These are phyloP conservation scores for Penicillium sp. DNA, from an alignment of 2,329 filamentous ascomycete species.

Conservation along the genomic window DNA sequence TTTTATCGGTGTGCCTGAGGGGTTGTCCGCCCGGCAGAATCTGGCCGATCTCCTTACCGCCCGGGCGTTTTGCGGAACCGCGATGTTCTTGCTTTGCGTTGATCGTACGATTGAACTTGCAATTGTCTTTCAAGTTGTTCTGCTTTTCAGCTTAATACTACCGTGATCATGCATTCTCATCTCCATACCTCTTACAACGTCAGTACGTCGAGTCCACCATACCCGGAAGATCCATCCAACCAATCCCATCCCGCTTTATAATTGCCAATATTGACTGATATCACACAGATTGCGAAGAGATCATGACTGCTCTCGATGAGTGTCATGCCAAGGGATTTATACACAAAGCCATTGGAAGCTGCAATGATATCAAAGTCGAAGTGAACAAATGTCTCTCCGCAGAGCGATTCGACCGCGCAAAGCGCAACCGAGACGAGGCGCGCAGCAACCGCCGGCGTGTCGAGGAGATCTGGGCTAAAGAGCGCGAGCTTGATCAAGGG, in stretches of 20 bases:
- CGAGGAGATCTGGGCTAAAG: slow-evolving; percentile 73
- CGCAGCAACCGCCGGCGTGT: slow-evolving; percentile 71
- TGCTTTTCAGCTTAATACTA: not conserved
- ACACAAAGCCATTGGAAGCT: slow-evolving; percentile 86
- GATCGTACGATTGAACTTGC: not conserved
- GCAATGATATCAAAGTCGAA: slow-evolving; percentile 79
- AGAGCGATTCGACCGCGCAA: slow-evolving; percentile 76
- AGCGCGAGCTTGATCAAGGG: slow-evolving; percentile 30
- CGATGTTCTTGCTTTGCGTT: slow-evolving; percentile 11
- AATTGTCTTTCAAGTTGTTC: slow-evolving; percentile 8
- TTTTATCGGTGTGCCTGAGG: slow-evolving; percentile 28
- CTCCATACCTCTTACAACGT: slow-evolving; percentile 88
- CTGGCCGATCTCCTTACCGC: slow-evolving; percentile 26
- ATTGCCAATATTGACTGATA: slow-evolving; percentile 5
- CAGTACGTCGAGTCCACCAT: slow-evolving; percentile 56
- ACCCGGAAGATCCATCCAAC: not conserved
- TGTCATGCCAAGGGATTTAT: slow-evolving; percentile 92
- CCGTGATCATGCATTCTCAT: slow-evolving; percentile 84
- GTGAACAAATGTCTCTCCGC: slow-evolving; percentile 82
- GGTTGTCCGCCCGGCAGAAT: slow-evolving; percentile 37
- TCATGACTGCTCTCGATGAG: slow-evolving; percentile 91
- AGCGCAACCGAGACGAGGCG: slow-evolving; percentile 70
- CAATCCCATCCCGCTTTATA: not conserved
- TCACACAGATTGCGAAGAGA: slow-evolving; percentile 80
- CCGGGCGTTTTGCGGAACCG: slow-evolving; percentile 18